Evolutionary conservation across 192 early-diverging fungal genomes (phyloP), one percentile per base, ranked within the genome.

Genomic region (Podila minutissima): DNA sequence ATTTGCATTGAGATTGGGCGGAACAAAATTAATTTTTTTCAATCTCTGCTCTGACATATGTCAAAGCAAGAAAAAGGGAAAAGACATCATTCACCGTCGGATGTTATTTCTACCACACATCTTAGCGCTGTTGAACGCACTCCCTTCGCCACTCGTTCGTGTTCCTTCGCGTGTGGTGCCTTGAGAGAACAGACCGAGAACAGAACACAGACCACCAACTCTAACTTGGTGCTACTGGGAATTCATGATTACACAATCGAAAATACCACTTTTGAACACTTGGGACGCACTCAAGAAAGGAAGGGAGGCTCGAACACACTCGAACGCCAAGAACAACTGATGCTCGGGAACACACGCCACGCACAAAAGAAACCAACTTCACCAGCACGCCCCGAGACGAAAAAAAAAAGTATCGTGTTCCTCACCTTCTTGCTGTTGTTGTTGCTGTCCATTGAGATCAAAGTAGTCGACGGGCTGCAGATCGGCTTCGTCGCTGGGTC

Each of bases 401-500:
- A 55, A 15, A 59, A 11, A n/a, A 59, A 12, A 48, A 29, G 26
- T 29, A 53, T 31, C 41, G n/a, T 33, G 19, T 58, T 46, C 9
- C 67, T 59, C 41, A 41, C 48, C 55, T 31, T 51, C 51, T 69
- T 22, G 15, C 26, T 38, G 12, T 12, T 55, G 62, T 8, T 51
- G 62, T 9, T 64, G 70, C 24, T 71, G 57, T 11, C 51, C 71
- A 38, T 73, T 81, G 26, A 81, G 66, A 46, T 81, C 77, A 81
- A 81, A 81, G 49, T 81, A 81, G 48, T 81, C 77, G 5, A 81
- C 77, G 6, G 77, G 62, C 3, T 71, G 62, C 24, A 81, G 32
- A 29, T 81, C 77, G 11, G 48, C 46, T 22, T 81, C 77, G 50
- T 81, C 77, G 6, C 50, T 59, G 9, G 93, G 91, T 15, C 87